Percentiles rank a stretch among this genome's conserved stretches.
These are phyloP conservation scores for Xylaria sp. DNA, from an alignment of 2,329 filamentous ascomycete genomes.

Conservation along the genomic window DNA sequence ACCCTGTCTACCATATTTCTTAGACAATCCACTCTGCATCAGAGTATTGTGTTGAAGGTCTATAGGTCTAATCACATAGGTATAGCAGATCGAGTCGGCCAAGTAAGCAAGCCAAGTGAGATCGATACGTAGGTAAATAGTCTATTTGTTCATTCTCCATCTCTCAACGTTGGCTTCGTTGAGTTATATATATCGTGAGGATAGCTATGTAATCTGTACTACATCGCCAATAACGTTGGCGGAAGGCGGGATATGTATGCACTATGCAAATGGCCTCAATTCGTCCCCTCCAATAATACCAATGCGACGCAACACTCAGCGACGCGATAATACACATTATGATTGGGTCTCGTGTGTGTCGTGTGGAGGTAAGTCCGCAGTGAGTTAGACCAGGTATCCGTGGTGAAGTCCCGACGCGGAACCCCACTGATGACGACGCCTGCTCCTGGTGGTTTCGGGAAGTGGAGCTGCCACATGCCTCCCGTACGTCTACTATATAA, in stretches of 20 bases:
- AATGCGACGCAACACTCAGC: background rate
- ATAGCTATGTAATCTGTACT: background rate
- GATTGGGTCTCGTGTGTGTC: background rate
- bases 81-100: too few relatives aligned
- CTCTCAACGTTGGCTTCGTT: background rate
- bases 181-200: conserved; percentile 11
- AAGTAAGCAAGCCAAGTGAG: background rate
- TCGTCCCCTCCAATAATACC: background rate
- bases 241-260: background rate
- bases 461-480: conserved; percentile 17
- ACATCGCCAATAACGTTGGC: conserved; percentile 4
- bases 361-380: conserved; percentile 17
- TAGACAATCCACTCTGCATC: too few relatives aligned
- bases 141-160: background rate
- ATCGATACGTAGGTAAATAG: background rate
- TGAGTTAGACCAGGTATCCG: background rate
- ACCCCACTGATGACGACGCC: conserved; percentile 34
- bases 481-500: background rate
- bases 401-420: background rate
- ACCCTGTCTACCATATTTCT: too few relatives aligned
- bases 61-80: too few relatives aligned
- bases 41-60: too few relatives aligned
- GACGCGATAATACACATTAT: background rate
- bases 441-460: conserved; percentile 23
- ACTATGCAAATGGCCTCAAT: conserved; percentile 26